Evolutionary conservation across 345 rosid genomes (phyloP).

Genomic region (Ailanthus altissimus): DNA sequence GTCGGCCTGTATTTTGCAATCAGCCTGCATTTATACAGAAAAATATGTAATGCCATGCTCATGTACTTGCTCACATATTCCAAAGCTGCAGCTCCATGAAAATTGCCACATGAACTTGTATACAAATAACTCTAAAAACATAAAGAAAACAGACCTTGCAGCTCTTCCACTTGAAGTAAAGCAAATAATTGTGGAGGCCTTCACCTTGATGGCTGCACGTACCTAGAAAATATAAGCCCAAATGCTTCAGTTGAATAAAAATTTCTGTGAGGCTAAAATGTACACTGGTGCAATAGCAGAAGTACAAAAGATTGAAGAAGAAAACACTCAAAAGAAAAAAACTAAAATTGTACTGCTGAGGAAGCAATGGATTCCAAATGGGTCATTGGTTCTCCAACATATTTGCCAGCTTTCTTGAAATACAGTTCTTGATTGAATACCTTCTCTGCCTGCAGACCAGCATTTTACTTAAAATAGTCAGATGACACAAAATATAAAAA

Average conservation of each 20-base stretch:
- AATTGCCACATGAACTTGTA: background rate
- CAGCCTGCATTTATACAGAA: conserved; percentile 41
- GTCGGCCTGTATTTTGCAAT: conserved; percentile 81
- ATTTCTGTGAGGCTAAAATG: background rate
- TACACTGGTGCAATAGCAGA: background rate
- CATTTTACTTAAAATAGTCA: conserved; percentile 5
- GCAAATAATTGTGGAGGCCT: conserved; percentile 74
- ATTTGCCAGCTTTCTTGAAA: conserved; percentile 87
- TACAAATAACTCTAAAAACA: background rate
- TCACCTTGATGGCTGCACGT: conserved; percentile 80
- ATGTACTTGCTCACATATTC: background rate
- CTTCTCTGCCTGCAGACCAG: conserved; percentile 78
- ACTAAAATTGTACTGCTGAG: conserved; percentile 82
- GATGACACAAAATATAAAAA: background rate
- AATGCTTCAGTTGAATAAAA: background rate
- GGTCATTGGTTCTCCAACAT: conserved; percentile 94
- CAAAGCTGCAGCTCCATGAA: background rate
- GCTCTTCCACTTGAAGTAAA: conserved; percentile 84
- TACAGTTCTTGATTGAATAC: conserved; percentile 91
- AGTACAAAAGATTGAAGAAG: conserved; percentile 2
- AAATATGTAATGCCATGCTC: background rate
- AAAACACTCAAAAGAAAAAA: conserved; percentile 16
- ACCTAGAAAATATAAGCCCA: conserved; percentile 41
- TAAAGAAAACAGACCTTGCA: conserved; percentile 49
- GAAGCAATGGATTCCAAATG: conserved; percentile 98